Percentiles rank a stretch among this genome's conserved stretches.
Conservation (phyloP, 2,329 filamentous ascomycete species). For the Epichloe sp. region DNA sequence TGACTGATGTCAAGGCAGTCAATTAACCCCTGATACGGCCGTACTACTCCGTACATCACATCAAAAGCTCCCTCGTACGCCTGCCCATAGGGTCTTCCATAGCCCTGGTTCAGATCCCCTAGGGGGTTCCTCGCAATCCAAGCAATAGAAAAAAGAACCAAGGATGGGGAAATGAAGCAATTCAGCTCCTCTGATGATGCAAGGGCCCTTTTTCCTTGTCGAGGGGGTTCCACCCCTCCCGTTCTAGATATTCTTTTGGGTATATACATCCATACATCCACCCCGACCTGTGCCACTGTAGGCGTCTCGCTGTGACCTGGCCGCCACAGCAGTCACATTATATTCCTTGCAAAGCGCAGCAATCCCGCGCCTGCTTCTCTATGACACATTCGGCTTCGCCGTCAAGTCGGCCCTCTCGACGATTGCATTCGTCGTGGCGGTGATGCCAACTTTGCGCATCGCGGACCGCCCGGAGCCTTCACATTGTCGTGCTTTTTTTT, state of each 20-base stretch:
- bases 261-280: constrained; percentile 5
- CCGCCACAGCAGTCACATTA: neutral
- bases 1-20: neutral
- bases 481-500: too few relatives aligned
- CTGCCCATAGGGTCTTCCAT: neutral
- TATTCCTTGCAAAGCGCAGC: neutral
- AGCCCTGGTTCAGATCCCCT: neutral
- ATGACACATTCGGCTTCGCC: neutral
- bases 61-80: neutral
- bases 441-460: too few relatives aligned
- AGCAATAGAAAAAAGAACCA: neutral
- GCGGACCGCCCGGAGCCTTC: too few relatives aligned
- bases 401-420: neutral
- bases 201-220: neutral
- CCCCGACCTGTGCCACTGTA: neutral
- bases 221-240: neutral
- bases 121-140: neutral
- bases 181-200: neutral
- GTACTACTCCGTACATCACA: neutral
- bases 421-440: too few relatives aligned
- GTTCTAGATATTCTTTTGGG: constrained; percentile 2
- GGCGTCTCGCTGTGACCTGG: neutral
- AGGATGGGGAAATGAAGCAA: neutral
- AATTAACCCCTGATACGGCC: neutral
- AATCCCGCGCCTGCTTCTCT: neutral